Conservation (phyloP, 441 rosid genomes). For the Adansonia gregorii region DNA sequence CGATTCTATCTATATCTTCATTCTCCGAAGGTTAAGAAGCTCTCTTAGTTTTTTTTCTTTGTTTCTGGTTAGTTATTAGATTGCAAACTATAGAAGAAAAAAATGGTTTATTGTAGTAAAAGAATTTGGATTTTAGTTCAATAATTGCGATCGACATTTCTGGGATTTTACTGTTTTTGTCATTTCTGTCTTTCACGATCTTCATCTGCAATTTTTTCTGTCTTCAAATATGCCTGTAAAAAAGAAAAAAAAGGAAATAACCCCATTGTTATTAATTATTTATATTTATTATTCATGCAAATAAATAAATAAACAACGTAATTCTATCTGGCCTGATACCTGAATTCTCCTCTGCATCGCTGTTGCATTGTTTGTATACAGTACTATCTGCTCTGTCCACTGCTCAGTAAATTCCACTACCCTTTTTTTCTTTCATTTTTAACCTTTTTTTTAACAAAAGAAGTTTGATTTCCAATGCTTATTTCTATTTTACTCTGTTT, state of each 20-base stretch:
- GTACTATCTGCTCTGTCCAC: conserved; percentile 37
- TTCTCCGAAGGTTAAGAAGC: not conserved
- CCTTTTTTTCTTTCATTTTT: not conserved
- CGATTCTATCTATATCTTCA: not conserved
- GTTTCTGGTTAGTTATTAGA: not conserved
- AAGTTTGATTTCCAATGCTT: not conserved
- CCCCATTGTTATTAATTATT: not conserved
- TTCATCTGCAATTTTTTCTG: conserved; percentile 42
- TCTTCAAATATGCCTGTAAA: not conserved
- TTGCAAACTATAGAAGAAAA: not conserved
- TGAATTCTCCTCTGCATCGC: conserved; percentile 3
- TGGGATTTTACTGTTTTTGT: conserved; percentile 42
- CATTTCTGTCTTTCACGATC: conserved; percentile 45
- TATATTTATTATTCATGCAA: not conserved
- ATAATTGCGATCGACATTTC: conserved; percentile 29
- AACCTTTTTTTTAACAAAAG: not conserved
- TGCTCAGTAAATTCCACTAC: conserved; percentile 31
- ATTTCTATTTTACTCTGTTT: not conserved
- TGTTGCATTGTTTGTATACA: conserved; percentile 24
- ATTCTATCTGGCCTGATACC: not conserved
- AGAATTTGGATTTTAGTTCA: conserved; percentile 24
- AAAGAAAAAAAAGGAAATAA: not conserved
- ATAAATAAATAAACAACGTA: not conserved
- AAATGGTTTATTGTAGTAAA: not conserved
- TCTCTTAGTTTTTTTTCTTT: not conserved